Base-by-base conservation (phyloP, 306 rosid genomes). In the Trifolium dubium region DNA sequence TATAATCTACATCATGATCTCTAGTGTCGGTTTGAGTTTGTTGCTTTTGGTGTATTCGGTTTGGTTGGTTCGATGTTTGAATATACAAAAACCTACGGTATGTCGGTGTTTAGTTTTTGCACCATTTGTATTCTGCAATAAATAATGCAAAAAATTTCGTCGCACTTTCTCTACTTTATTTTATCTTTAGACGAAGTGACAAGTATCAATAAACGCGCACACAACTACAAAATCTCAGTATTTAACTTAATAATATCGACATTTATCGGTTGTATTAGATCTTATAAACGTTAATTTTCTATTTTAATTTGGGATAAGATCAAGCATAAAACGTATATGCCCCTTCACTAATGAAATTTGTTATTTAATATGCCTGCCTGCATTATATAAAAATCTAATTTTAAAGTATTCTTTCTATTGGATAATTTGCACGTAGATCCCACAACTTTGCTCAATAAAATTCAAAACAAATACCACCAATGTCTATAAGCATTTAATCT, bases 21-120 rank as follows among this genome's bases (percentile, higher is more conserved):
- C 3, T 41, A 2, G 69, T 64, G 69, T 64, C 17, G 37, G 70
- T 65, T 65, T 41, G 53, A 41, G 50, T n/a, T n/a, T 47, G 43
- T 47, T 8, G 8, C 10, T 44, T 47, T 67, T 23, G 35, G 55
- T 43, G 55, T 43, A 8, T n/a, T n/a, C n/a, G n/a, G n/a, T 23
- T 66, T 44, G 19, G 39, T 66, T 44, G 39, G 39, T 14, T 30
- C 10, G 19, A 3, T 44, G 37, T 44, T 13, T 12, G 2, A 46
- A 47, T 23, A 47, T 23, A 47, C 19, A n/a, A 44, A 43, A 11
- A 7, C 31, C n/a, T 68, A 15, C 49, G 62, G 34, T 68, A 47
- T 51, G 30, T 46, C 31, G 47, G 31, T 69, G 59, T 8, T n/a
- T 9, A 47, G 61, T 6, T 49, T 47, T 49, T 68, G 61, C 5